Conservation (phyloP, 1,139 yeast genomes). For the Yamadazyma sp. region DNA sequence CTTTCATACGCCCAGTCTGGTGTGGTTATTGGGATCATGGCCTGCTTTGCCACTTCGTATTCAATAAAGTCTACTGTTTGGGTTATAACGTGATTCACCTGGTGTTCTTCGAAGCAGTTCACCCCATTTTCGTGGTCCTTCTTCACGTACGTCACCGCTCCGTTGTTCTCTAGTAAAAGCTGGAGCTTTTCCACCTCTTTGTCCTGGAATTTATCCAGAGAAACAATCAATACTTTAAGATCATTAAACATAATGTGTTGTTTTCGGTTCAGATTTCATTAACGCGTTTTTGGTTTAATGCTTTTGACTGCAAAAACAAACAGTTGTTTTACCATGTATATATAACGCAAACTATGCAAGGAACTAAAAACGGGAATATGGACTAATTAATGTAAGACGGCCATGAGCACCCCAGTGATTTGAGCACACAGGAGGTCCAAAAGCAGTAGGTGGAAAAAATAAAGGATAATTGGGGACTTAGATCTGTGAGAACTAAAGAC, state of each 20-base stretch:
- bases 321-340: not conserved
- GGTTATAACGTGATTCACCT: slow-evolving; percentile 58
- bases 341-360: slow-evolving; percentile 6
- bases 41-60: slow-evolving; percentile 47
- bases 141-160: slow-evolving; percentile 26
- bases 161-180: slow-evolving; percentile 19
- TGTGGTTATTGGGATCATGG: slow-evolving; percentile 69
- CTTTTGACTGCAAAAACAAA: slow-evolving; percentile 1
- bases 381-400: too few relatives aligned
- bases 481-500: slow-evolving; percentile 1
- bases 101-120: slow-evolving; percentile 22
- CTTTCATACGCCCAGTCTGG: slow-evolving; percentile 65
- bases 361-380: slow-evolving; percentile 4
- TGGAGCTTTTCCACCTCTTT: slow-evolving; percentile 23
- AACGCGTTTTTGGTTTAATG: not conserved
- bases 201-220: slow-evolving; percentile 27
- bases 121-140: slow-evolving; percentile 22
- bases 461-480: not conserved
- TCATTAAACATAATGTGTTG: slow-evolving; percentile 14
- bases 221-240: slow-evolving; percentile 31
- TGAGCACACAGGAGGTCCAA: too few relatives aligned
- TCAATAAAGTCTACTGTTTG: slow-evolving; percentile 54
- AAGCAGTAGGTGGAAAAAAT: not conserved
- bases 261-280: not conserved
- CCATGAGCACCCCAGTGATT: too few relatives aligned